These are phyloP conservation scores for Metschnikowia kunwiensis DNA, from an alignment of 805 yeast genomes.

Conservation along the genomic window DNA sequence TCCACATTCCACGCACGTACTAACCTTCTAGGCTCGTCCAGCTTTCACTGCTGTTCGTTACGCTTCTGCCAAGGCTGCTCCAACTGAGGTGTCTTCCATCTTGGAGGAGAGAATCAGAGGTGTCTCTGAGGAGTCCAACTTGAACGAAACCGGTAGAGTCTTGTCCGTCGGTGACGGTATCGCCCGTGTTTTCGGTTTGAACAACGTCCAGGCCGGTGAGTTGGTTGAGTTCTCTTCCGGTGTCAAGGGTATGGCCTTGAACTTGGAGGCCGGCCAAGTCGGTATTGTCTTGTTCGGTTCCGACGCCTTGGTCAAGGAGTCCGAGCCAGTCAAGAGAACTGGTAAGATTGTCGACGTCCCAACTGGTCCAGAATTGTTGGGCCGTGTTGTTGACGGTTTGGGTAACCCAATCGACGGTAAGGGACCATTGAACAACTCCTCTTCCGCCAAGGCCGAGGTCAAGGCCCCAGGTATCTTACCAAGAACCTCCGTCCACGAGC, in stretches of 20 bases:
- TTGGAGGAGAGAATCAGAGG: conserved; percentile 99
- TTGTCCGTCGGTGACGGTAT: conserved; percentile 99
- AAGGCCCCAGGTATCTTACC: conserved; percentile 99
- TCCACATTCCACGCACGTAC: conserved; percentile 20
- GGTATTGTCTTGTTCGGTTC: conserved; percentile 99
- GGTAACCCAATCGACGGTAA: conserved; percentile 99
- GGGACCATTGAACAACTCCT: conserved; percentile 90
- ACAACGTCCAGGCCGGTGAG: conserved; percentile 99
- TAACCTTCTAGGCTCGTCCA: conserved; percentile 66
- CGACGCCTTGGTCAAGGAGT: conserved; percentile 97
- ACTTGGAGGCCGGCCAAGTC: conserved; percentile 99
- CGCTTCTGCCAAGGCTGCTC: conserved; percentile 96
- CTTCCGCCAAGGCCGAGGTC: conserved; percentile 92
- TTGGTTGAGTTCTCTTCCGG: conserved; percentile 98
- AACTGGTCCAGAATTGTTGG: conserved; percentile 96
- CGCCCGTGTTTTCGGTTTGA: conserved; percentile 99
- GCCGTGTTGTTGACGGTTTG: conserved; percentile 99
- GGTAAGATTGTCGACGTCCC: conserved; percentile 99
- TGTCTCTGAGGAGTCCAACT: conserved; percentile 94
- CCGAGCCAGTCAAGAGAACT: conserved; percentile 99
- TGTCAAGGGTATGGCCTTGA: conserved; percentile 99
- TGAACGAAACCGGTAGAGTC: conserved; percentile 99
- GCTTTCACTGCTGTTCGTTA: conserved; percentile 68
- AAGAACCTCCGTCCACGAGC: conserved; percentile 97
- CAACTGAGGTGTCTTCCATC: conserved; percentile 98